Percentiles rank a stretch among this genome's conserved stretches.
Evolutionary conservation across 2,329 filamentous ascomycete species (phyloP).

Genomic region (Pseudofabraea citricarpa): DNA sequence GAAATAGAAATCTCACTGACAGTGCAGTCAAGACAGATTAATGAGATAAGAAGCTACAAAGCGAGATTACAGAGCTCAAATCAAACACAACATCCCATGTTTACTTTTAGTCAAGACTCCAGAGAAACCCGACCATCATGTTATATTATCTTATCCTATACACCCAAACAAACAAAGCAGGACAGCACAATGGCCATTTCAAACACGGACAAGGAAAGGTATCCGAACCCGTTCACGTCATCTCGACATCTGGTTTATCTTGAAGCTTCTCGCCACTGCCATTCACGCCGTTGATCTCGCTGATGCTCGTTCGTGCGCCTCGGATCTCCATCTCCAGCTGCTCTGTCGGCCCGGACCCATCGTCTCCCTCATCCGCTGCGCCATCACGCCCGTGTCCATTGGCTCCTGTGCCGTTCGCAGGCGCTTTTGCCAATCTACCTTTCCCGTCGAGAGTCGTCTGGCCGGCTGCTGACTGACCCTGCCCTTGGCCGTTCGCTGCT

Average conservation of each 20-base stretch:
- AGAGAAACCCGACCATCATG: no score
- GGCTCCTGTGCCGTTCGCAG: constrained; percentile 7
- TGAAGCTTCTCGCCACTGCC: no score
- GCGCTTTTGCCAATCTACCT: neutral
- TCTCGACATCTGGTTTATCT: constrained; percentile 23
- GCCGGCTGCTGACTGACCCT: constrained; percentile 17
- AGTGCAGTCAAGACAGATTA: no score
- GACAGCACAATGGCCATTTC: no score
- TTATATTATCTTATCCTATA: no score
- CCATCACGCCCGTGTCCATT: constrained; percentile 7
- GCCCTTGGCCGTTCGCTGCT: constrained; percentile 30
- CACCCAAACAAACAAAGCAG: no score
- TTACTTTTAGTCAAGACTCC: no score
- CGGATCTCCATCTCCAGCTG: constrained; percentile 28
- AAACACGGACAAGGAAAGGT: no score
- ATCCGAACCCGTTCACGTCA: constrained; percentile 18
- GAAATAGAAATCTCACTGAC: no score
- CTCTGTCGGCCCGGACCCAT: constrained; percentile 21
- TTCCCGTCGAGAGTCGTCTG: constrained; percentile 28
- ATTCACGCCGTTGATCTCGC: constrained; percentile 11
- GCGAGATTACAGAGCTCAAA: no score
- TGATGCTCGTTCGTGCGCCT: constrained; percentile 13
- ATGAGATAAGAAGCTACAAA: no score
- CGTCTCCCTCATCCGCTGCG: constrained; percentile 13
- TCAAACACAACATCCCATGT: no score